Percentiles rank a stretch among this genome's conserved stretches.
Conservation (phyloP, 2,329 filamentous ascomycete species). For the Fonsecaea monophora region DNA sequence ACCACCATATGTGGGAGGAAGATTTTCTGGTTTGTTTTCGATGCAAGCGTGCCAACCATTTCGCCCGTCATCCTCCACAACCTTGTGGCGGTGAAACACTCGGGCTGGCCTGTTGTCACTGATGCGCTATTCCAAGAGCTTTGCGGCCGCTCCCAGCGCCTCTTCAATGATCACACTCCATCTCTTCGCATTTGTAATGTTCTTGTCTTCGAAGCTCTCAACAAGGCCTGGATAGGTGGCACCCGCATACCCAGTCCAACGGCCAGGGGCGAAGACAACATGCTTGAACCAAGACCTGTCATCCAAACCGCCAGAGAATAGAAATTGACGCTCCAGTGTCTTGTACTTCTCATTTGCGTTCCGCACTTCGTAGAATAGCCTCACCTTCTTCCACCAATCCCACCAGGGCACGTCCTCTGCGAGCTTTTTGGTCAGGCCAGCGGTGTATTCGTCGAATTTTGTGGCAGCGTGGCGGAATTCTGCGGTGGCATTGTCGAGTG, state of each 20-base stretch:
- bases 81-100: neutral
- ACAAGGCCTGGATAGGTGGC: conserved; percentile 70
- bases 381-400: conserved; percentile 72
- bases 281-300: conserved; percentile 89
- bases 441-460: conserved; percentile 60
- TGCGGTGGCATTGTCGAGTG: conserved; percentile 58
- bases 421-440: conserved; percentile 56
- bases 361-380: conserved; percentile 68
- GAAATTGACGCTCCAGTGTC: conserved; percentile 77
- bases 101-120: neutral
- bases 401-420: conserved; percentile 72
- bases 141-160: conserved; percentile 39
- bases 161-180: conserved; percentile 43
- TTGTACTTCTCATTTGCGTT: conserved; percentile 82
- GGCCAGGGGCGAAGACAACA: conserved; percentile 86
- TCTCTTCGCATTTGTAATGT: conserved; percentile 51
- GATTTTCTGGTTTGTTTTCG: neutral
- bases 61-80: neutral
- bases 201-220: conserved; percentile 63
- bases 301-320: conserved; percentile 78
- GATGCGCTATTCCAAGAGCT: conserved; percentile 32
- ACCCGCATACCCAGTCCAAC: conserved; percentile 91
- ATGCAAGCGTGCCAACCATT: neutral
- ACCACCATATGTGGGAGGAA: neutral
- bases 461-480: conserved; percentile 57